A percentile compares a stretch with the other conserved stretches of the same genome.
These are phyloP conservation scores for Penicillium sp. DNA, from an alignment of 2,329 filamentous ascomycete genomes.

Conservation along the genomic window DNA sequence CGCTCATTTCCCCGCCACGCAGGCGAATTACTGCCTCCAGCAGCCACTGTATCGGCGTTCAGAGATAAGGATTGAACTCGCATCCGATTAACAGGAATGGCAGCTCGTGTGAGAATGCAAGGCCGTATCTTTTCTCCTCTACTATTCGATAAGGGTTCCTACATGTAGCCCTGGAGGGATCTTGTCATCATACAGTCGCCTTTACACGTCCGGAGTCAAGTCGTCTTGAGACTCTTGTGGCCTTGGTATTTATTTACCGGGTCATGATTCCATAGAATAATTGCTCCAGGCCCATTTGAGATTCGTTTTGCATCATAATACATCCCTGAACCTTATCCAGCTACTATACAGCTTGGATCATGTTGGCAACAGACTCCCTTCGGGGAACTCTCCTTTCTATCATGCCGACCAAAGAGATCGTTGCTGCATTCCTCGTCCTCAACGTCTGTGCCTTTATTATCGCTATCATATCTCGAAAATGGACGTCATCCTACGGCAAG, in stretches of 20 bases:
- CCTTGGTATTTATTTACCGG: too few species aligned
- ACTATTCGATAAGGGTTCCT: neutral
- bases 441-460: conserved; percentile 33
- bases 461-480: conserved; percentile 26
- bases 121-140: neutral
- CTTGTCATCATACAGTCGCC: too few species aligned
- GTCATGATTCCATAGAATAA: too few species aligned
- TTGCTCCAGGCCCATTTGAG: too few species aligned
- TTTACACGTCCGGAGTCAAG: too few species aligned
- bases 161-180: too few species aligned
- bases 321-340: neutral
- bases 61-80: conserved; percentile 15
- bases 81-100: conserved; percentile 32
- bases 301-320: neutral
- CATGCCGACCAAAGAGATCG: conserved; percentile 17
- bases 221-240: too few species aligned
- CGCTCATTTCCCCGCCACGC: conserved; percentile 6
- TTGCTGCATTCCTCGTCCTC: conserved; percentile 13
- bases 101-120: conserved; percentile 10
- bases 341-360: neutral
- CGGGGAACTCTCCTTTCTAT: conserved; percentile 2
- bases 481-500: conserved; percentile 18
- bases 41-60: neutral
- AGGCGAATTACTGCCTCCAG: too few species aligned
- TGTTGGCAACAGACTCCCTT: conserved; percentile 1